Conservation (phyloP, 2,329 filamentous ascomycete genomes). For the Camptophora hylomeconis region DNA sequence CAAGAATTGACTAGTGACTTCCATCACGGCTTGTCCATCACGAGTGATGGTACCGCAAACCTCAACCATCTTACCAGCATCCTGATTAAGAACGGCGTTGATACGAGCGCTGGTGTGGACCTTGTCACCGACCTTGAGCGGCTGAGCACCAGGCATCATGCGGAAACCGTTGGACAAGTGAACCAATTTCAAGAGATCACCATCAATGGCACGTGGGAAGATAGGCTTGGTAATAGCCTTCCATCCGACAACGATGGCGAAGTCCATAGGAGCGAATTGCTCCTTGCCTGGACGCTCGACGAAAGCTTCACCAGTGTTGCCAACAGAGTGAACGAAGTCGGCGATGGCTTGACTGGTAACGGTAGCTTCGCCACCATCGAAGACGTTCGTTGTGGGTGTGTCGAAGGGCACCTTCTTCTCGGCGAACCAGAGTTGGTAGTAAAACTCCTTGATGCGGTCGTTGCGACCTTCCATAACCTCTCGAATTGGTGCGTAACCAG, state of each 20-base stretch:
- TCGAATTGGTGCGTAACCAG: conserved; percentile 91
- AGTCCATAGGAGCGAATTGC: conserved; percentile 95
- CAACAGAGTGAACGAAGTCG: conserved; percentile 97
- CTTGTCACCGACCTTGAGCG: conserved; percentile 87
- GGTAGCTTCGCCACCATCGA: conserved; percentile 75
- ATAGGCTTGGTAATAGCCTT: conserved; percentile 99
- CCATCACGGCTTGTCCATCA: conserved; percentile 78
- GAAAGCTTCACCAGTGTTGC: conserved; percentile 94
- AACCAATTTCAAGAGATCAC: conserved; percentile 88
- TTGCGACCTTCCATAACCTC: conserved; percentile 95
- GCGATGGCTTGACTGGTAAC: conserved; percentile 91
- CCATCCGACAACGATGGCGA: conserved; percentile 95
- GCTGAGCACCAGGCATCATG: conserved; percentile 91
- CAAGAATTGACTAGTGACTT: conserved; percentile 95
- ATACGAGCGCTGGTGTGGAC: conserved; percentile 88
- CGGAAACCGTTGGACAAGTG: conserved; percentile 96
- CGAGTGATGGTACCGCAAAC: conserved; percentile 94
- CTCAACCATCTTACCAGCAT: conserved; percentile 98
- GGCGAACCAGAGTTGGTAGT: conserved; percentile 96
- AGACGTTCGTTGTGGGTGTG: conserved; percentile 69
- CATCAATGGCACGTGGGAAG: conserved; percentile 91
- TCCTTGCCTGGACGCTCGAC: conserved; percentile 90
- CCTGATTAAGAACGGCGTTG: conserved; percentile 96
- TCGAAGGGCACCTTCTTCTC: conserved; percentile 74
- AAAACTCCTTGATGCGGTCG: conserved; percentile 98